Percentiles rank a stretch among this genome's conserved stretches.
phyloP scores from a whole-genome alignment of 129 eudicot genomes.

The Sambucus nigra region DNA sequence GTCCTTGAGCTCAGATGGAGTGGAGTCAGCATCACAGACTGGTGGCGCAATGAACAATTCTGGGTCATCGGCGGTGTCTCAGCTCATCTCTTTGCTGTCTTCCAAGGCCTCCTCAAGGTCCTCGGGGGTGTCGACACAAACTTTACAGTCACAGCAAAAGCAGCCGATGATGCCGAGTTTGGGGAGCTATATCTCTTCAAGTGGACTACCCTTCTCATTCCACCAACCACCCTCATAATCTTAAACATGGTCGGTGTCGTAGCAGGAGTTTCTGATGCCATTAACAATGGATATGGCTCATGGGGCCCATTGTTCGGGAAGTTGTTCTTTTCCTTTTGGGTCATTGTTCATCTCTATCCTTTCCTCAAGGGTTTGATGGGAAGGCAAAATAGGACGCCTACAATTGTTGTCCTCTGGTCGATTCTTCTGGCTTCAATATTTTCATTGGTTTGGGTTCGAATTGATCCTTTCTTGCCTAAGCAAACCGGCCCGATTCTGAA shows the following conservation, averaged over 20 bases:
- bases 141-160: constrained; percentile 80
- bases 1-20: constrained; percentile 97
- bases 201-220: constrained; percentile 96
- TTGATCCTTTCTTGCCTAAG: constrained; percentile 97
- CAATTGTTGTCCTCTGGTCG: constrained; percentile 93
- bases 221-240: constrained; percentile 88
- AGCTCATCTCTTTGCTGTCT: constrained; percentile 93
- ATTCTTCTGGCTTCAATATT: constrained; percentile 86
- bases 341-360: constrained; percentile 86
- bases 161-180: constrained; percentile 82
- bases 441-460: constrained; percentile 91
- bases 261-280: constrained; percentile 92
- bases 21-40: constrained; percentile 87
- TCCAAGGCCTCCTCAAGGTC: constrained; percentile 95
- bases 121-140: constrained; percentile 93
- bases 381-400: constrained; percentile 93
- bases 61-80: constrained; percentile 99
- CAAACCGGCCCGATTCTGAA: constrained; percentile 92
- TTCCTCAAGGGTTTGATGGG: constrained; percentile 98
- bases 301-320: constrained; percentile 98
- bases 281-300: constrained; percentile 89
- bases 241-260: constrained; percentile 94
- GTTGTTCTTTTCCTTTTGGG: constrained; percentile 89
- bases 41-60: constrained; percentile 98
- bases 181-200: constrained; percentile 96